Base-by-base conservation (phyloP, 2,329 filamentous ascomycete species). In the Colletotrichum shisoi region DNA sequence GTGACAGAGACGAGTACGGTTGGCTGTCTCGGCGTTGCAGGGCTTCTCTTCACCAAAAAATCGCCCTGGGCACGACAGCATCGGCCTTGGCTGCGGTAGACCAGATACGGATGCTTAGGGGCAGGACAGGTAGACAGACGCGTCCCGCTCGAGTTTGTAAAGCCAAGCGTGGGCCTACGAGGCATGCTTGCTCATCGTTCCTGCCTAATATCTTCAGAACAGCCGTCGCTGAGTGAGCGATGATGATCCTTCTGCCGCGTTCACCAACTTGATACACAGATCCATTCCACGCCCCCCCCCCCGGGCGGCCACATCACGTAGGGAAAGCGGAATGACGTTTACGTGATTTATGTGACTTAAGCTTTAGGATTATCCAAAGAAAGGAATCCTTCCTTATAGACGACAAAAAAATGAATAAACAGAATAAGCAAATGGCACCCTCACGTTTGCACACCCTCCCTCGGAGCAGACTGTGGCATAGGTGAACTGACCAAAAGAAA, bases 361-460 rank as follows among this genome's bases (percentile, higher is more conserved):
- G 61, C 62, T 68, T 67, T 68, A 60, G 51, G 27, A 68, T 68
- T 65, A 68, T 53, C 54, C 44, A 39, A 48, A 42, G 17, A 9
- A 21, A 46, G 31, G n/a, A 45, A 57, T 1, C 19, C 27, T 37
- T 44, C 56, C 31, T 8, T 34, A 5, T 9, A 9, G 31, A 34
- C 9, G 9, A 34, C 2, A 9, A 31, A 31, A 8, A 1, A 8
- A 31, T n/a, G n/a, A 24, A 27, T 27, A 27, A 27, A 27, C 24
- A 27, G 27, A 31, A 31, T 7, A 34, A 34, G 31, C 8, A 9
- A 34, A 34, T 8, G 31, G 24, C 40, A 39, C 60, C 63, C 37
- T 46, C 53, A 9, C 49, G 19, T 49, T n/a, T 11, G 24, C 8
- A 31, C 19, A 11, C 27, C 5, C 51, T n/a, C 34, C 13, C 15